Base-by-base conservation (phyloP, 2,329 filamentous ascomycete species). In the Curvularia spicifera region DNA sequence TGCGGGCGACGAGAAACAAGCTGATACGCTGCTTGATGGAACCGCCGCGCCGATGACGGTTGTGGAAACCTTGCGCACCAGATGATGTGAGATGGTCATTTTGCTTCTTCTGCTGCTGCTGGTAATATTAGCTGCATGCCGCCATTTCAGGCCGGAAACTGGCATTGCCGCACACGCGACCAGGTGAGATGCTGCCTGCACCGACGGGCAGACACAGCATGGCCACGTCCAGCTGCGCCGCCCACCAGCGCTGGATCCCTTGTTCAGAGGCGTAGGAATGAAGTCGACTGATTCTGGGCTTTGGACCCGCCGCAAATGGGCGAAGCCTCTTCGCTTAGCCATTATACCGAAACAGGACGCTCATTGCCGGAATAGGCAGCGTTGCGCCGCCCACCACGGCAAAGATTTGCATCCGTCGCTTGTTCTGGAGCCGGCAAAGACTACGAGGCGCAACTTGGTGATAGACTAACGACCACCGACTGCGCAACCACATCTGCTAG, bases 21-120 rank as follows among this genome's bases (percentile, higher is more conserved):
- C 33, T 46, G 45, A 58, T 26, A 55, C 51, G 44, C 51, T 55
- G 45, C 26, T 39, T 50, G 45, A 58, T 53, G 42, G 45, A 35
- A 46, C 46, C 40, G 31, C 51, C 56, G 56, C 56, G 37, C 47
- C 47, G 47, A 10, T 37, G 20, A 26, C 20, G 13, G 18, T 37
- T n/a, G 46, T 26, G 31, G 33, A 26, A 37, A 48, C 31, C 13
- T 37, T 26, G 31, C 20, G n/a, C 13, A 12, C 33, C 22, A 13
- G 12, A 26, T 43, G 40, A 18, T 13, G 40, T 43, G 40, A 43
- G 40, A 22, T 40, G 33, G 35, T 18, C 20, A 18, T 40, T 7
- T 18, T 49, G 35, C 33, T 39, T 26, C 35, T 49, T 28, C 46
- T 37, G 35, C 20, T 10, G 13, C 31, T 13, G 9, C 33, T 35